phyloP scores from a whole-genome alignment of 2,329 filamentous ascomycete genomes.

The Catunica adiposa region DNA sequence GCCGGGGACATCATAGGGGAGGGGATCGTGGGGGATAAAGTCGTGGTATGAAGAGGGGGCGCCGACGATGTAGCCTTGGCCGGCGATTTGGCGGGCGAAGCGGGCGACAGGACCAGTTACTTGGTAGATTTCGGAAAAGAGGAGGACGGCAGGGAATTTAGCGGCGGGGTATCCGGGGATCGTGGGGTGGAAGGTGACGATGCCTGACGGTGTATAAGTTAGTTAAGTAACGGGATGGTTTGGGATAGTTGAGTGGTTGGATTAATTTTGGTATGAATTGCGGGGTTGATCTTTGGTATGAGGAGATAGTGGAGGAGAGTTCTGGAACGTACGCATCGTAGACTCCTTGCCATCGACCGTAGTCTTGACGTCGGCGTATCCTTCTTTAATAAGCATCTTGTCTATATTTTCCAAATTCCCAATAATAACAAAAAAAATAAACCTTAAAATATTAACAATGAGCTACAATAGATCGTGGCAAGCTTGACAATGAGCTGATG shows the following conservation, averaged over 20 bases:
- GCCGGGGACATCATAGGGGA: constrained; percentile 73
- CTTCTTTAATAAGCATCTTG: constrained; percentile 38
- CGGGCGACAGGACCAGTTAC: constrained; percentile 81
- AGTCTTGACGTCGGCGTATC: constrained; percentile 33
- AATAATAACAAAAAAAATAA: neutral
- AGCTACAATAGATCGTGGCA: too few species aligned
- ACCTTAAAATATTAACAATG: too few species aligned
- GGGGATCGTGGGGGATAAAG: constrained; percentile 68
- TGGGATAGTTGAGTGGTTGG: neutral
- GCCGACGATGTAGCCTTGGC: constrained; percentile 84
- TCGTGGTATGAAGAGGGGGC: constrained; percentile 87
- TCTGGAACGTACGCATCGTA: constrained; percentile 31
- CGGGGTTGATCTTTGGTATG: neutral
- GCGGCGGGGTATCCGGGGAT: constrained; percentile 77
- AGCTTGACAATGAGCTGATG: too few species aligned
- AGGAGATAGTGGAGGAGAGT: neutral
- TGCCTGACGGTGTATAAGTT: constrained; percentile 37
- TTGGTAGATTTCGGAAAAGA: constrained; percentile 96
- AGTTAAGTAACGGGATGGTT: neutral
- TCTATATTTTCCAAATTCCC: neutral
- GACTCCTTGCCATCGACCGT: constrained; percentile 36
- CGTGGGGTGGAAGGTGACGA: constrained; percentile 76
- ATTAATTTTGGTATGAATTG: neutral
- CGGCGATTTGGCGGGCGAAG: constrained; percentile 80
- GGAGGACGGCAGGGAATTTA: constrained; percentile 65